phyloP scores from a whole-genome alignment of 164 flowering plant species.

The Vitis labrusca region DNA sequence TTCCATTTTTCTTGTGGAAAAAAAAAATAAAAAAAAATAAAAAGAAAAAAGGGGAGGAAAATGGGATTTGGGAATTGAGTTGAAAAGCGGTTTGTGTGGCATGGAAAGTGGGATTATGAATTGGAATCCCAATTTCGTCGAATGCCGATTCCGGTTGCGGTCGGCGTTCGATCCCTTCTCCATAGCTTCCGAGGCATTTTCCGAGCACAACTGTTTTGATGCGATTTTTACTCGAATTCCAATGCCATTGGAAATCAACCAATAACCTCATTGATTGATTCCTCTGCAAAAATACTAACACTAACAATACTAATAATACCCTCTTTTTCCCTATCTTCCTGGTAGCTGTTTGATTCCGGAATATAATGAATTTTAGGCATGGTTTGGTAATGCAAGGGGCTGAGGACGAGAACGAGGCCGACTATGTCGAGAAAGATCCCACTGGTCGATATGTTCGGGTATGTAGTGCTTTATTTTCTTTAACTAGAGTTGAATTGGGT shows the following conservation, averaged over 20 bases:
- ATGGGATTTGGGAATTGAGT: slow-evolving; percentile 7
- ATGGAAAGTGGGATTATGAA: slow-evolving; percentile 16
- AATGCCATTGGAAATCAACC: too few species aligned
- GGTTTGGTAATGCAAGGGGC: slow-evolving; percentile 2
- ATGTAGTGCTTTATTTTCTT: not conserved
- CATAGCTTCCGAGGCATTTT: slow-evolving; percentile 17
- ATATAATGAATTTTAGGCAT: slow-evolving; percentile 12
- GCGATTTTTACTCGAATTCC: too few species aligned
- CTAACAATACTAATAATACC: not conserved
- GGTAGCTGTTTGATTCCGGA: slow-evolving; percentile 11
- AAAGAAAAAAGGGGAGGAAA: not conserved
- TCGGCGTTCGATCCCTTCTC: slow-evolving; percentile 34
- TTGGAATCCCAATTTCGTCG: slow-evolving; percentile 7
- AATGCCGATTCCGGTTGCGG: slow-evolving; percentile 26
- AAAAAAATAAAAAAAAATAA: too few species aligned
- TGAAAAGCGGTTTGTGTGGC: slow-evolving; percentile 4
- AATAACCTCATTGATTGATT: too few species aligned
- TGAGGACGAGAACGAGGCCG: slow-evolving; percentile 3
- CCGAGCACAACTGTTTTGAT: slow-evolving; percentile 12
- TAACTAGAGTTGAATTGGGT: not conserved
- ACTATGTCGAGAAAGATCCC: slow-evolving; percentile 37
- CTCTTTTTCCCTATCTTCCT: slow-evolving; percentile 8
- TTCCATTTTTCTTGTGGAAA: too few species aligned
- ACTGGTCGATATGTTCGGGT: slow-evolving; percentile 46
- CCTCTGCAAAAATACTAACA: too few species aligned